phyloP scores from a whole-genome alignment of 345 rosid genomes.

The sweet orange (Citrus sinensis) region DVS_A1.0 CM039163.1:15274001-15274500 shows the following conservation, averaged over 20 bases:
- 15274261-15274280: constrained; percentile 35
- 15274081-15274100: constrained; percentile 96
- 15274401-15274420: constrained; percentile 25
- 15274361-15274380: constrained; percentile 45
- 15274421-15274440: constrained; percentile 28
- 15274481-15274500: constrained; percentile 14
- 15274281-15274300: constrained; percentile 39
- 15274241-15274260: constrained; percentile 45
- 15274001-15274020: constrained; percentile 68
- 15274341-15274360: constrained; percentile 61
- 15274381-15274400: constrained; percentile 54
- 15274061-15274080: constrained; percentile 81
- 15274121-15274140: constrained; percentile 79
- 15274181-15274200: constrained; percentile 35
- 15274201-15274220: constrained; percentile 63
- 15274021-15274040: constrained; percentile 58
- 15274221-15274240: constrained; percentile 43
- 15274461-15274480: constrained; percentile 23
- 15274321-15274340: constrained; percentile 39
- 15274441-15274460: constrained; percentile 15
- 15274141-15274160: constrained; percentile 57
- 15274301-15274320: constrained; percentile 53
- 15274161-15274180: constrained; percentile 50
- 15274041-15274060: constrained; percentile 58
- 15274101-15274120: constrained; percentile 92